Evolutionary conservation across 78 protist species (phyloP).

Genomic region (Dictyostelium brefeldianum): DNA sequence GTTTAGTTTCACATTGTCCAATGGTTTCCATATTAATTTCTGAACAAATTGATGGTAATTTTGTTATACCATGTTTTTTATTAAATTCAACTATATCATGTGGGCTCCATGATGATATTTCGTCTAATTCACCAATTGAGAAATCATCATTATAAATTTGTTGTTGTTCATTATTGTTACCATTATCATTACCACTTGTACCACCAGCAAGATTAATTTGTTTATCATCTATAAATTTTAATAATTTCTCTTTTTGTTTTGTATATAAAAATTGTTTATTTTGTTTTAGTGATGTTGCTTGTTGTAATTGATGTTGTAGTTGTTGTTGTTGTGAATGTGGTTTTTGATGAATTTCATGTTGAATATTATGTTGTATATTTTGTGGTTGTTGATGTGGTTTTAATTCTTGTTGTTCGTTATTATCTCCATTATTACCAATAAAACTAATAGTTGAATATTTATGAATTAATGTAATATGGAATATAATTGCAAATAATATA

Average conservation of each 20-base stretch:
- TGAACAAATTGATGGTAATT: neutral
- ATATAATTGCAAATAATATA: neutral
- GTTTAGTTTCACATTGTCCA: slow-evolving; percentile 28
- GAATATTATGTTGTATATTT: neutral
- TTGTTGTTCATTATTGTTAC: neutral
- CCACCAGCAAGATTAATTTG: neutral
- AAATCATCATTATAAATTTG: neutral
- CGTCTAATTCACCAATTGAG: neutral
- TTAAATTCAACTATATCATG: neutral
- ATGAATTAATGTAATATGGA: slow-evolving; percentile 21
- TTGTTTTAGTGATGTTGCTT: neutral
- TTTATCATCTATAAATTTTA: neutral
- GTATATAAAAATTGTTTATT: neutral
- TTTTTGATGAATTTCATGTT: neutral
- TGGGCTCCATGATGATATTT: slow-evolving; percentile 20
- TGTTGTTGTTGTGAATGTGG: neutral
- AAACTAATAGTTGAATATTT: slow-evolving; percentile 28
- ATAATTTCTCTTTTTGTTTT: neutral
- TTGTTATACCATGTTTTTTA: neutral
- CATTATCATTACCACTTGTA: neutral
- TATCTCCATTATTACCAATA: neutral
- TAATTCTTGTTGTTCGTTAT: neutral
- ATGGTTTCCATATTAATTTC: neutral
- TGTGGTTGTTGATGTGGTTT: neutral
- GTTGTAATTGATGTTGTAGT: neutral